Conservation (phyloP, 306 rosid genomes). For the Crotalaria pallida region DNA sequence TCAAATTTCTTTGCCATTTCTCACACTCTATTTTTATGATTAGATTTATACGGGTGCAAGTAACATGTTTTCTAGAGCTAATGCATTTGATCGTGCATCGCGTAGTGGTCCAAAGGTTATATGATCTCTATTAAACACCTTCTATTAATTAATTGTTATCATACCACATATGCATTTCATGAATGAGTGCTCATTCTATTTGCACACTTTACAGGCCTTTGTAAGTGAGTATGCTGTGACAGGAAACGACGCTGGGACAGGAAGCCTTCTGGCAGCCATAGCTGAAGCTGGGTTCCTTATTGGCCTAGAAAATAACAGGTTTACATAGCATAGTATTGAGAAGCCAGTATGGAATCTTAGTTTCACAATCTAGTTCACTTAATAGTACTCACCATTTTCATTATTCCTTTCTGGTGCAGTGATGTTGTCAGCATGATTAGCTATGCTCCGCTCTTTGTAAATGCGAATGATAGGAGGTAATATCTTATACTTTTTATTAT, state of each 20-base stretch:
- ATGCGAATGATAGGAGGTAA: constrained; percentile 71
- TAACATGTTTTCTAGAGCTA: constrained; percentile 60
- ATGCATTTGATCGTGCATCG: constrained; percentile 42
- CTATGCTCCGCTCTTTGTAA: constrained; percentile 96
- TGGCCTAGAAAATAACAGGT: constrained; percentile 92
- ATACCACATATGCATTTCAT: neutral
- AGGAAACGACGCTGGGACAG: constrained; percentile 64
- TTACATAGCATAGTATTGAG: neutral
- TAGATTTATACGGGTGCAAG: constrained; percentile 72
- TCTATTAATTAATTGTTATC: neutral
- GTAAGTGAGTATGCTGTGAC: constrained; percentile 96
- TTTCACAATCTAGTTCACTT: constrained; percentile 13
- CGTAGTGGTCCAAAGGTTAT: constrained; percentile 46
- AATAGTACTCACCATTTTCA: constrained; percentile 18
- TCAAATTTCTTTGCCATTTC: constrained; percentile 1
- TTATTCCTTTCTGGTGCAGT: constrained; percentile 41
- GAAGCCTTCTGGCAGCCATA: constrained; percentile 79
- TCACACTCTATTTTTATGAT: constrained; percentile 14
- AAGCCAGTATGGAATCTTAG: constrained; percentile 2
- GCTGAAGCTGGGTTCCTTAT: constrained; percentile 89
- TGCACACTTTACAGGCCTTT: constrained; percentile 60
- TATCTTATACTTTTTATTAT: neutral
- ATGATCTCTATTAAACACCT: constrained; percentile 1
- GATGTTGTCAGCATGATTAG: constrained; percentile 74
- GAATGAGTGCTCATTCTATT: neutral